These are phyloP conservation scores for Patellifolia procumbens DNA, from an alignment of 179 eudicot species.

Conservation along the genomic window DNA sequence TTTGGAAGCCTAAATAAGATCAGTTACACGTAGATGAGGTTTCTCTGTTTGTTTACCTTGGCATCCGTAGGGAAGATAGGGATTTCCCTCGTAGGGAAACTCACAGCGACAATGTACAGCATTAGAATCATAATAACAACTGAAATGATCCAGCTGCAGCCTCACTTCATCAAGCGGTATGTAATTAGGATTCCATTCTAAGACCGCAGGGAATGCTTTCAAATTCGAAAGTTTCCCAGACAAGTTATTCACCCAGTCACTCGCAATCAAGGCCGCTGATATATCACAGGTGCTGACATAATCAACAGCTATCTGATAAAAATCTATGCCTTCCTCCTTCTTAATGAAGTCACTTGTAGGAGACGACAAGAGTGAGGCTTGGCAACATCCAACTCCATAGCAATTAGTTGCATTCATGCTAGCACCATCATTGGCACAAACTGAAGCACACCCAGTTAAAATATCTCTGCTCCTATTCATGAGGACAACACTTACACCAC, in stretches of 20 bases:
- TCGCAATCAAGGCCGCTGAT: conserved; percentile 25
- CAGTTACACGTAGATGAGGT: not conserved
- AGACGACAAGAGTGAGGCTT: conserved; percentile 23
- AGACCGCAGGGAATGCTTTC: conserved; percentile 23
- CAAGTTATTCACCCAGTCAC: not conserved
- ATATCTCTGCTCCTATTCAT: conserved; percentile 15
- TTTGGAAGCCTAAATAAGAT: not conserved
- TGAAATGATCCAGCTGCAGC: too few species aligned
- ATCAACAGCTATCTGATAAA: conserved; percentile 23
- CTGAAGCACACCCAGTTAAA: conserved; percentile 27
- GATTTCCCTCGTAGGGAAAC: conserved; percentile 20
- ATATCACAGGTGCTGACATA: conserved; percentile 1
- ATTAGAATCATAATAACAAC: not conserved
- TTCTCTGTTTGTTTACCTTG: conserved; percentile 26
- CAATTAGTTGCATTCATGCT: not conserved
- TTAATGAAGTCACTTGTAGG: conserved; percentile 1
- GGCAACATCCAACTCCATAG: conserved; percentile 29
- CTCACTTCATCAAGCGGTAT: fast-evolving
- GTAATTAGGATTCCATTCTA: conserved; percentile 21
- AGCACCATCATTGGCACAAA: conserved; percentile 5
- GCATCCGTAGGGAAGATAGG: conserved; percentile 36
- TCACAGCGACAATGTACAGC: not conserved
- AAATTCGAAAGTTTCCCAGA: conserved; percentile 14
- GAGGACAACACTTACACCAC: conserved; percentile 25
- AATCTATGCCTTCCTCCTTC: conserved; percentile 1